A percentile compares a stretch with the other conserved stretches of the same genome.
Evolutionary conservation across 768 basidiomycete genomes (phyloP).

Genomic region (Mycena haematopus): DNA sequence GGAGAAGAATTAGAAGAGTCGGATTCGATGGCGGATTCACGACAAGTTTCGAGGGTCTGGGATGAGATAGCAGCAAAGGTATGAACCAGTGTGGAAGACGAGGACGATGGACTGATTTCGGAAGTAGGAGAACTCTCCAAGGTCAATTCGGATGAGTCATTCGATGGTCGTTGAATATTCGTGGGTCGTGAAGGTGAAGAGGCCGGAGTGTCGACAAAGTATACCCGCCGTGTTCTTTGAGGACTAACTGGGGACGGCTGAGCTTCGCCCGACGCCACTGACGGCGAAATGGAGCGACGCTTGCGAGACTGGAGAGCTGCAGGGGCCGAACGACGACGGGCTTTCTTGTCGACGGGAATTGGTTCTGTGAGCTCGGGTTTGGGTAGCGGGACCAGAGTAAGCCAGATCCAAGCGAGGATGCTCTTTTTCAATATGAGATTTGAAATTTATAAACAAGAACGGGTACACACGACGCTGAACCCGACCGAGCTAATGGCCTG

Average conservation of each 20-base stretch:
- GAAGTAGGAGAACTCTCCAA: conserved; percentile 5
- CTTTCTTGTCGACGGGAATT: conserved; percentile 27
- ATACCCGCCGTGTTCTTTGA: conserved; percentile 28
- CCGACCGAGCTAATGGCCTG: conserved; percentile 33
- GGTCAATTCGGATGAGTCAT: conserved; percentile 13
- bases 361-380: conserved; percentile 26
- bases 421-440: conserved; percentile 28
- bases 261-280: conserved; percentile 3
- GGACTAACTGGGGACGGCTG: conserved; percentile 12
- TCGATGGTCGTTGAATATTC: conserved; percentile 30
- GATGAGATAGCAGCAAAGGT: conserved; percentile 22
- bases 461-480: conserved; percentile 33
- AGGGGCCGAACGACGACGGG: conserved; percentile 34
- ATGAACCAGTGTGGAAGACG: conserved; percentile 33
- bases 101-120: conserved; percentile 31
- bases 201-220: conserved; percentile 30
- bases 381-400: conserved; percentile 30
- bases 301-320: conserved; percentile 25
- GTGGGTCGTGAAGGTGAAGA: conserved; percentile 20
- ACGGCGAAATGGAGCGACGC: conserved; percentile 13
- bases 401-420: conserved; percentile 35
- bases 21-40: conserved; percentile 29
- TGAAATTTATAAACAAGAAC: background rate
- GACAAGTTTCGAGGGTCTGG: conserved; percentile 24
- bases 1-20: conserved; percentile 29